Evolutionary conservation across 2,329 filamentous ascomycete genomes (phyloP), one percentile per base, ranked within the genome.

Genomic region (Botrytis paeoniae): DNA sequence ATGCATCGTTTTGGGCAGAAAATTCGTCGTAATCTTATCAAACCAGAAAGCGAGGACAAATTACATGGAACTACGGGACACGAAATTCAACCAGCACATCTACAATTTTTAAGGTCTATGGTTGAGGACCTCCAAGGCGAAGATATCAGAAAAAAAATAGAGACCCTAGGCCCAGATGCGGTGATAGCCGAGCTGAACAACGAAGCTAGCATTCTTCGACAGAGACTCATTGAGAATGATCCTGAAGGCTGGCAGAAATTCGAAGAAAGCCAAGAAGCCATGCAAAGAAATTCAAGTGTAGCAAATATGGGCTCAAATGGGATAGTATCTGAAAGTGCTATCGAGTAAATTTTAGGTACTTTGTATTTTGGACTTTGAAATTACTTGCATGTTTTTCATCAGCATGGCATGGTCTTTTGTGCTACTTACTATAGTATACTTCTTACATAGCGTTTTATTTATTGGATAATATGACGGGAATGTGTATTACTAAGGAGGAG

Each of bases 1-100:
- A 86, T 93, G 77, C 91, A 92, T 78, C 89, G 91, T 39, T 86
- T 93, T 54, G 89, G 90, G 43, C 90, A 92, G 78, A 86, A 88
- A 75, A 84, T 93, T 62, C 88, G 90, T 32, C 88, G 89, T 60
- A 89, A 91, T 73, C 85, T 92, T 54, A 83, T 92, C 37, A 85
- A 85, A 66, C 75, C 78, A 4, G 77, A 81, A n/a, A 57, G 43
- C 4, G 77, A 77, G 60, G 77, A 78, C 32, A 62, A 77, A 41
- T 48, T 63, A 7, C 74, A 76, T 29, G 75, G 77, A 82, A 88
- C 77, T 83, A 86, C 75, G 83, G 87, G 69, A 75, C 87, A 65
- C 16, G 43, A 79, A 35, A 73, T 77, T 32, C 62, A 75, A 39
- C 75, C 78, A n/a, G 51, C 63, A 32, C 78, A 81, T 70, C 63